Base-by-base conservation (phyloP, 1,139 yeast genomes). In the Lodderomyces metapsilosis region DNA sequence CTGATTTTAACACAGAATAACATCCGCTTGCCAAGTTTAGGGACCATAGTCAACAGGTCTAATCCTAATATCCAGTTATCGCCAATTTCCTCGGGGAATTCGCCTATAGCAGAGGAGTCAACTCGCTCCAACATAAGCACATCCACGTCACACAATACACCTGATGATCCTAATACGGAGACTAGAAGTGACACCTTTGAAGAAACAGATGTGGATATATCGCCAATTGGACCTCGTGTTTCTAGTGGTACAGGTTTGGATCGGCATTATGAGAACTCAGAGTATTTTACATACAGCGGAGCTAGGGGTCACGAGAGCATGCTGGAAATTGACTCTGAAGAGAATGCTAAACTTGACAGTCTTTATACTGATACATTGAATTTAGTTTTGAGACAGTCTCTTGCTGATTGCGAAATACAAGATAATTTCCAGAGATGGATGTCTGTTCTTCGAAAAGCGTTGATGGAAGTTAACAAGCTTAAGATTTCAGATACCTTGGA, bases 401-500 rank as follows among this genome's bases (percentile, higher is more conserved):
- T 94, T 32, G 67, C 66, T 6, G 94, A 87, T 55, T 67, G 74
- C 46, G 75, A 69, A 23, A 60, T 72, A 13, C 56, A 51, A 28
- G 74, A 73, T 22, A 61, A 73, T 52, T 53, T 61, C 44, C 56
- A 63, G 71, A 27, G 79, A 71, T 72, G 78, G 77, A 46, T 51
- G 21, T 38, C 40, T 0, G 62, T 57, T 1, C 49, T 71, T 12
- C 56, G 58, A 9, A 49, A 50, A 4, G 58, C 57, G 16, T 53
- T 71, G n/a, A 42, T 49, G 13, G 48, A 55, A 37, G 60, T 71
- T 10, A 54, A 64, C 34, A 47, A 51, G 5, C 50, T 72, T 12
- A 64, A 61, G 39, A 46, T 71, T 27, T 84, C 89, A 3, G 94
- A 86, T 47, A 84, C 86, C 4, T 74, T 89, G 47, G 97, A 94